These are phyloP conservation scores for Pyrrhoderma noxium DNA, from an alignment of 1,284 basidiomycete genomes.

Conservation along the genomic window DNA sequence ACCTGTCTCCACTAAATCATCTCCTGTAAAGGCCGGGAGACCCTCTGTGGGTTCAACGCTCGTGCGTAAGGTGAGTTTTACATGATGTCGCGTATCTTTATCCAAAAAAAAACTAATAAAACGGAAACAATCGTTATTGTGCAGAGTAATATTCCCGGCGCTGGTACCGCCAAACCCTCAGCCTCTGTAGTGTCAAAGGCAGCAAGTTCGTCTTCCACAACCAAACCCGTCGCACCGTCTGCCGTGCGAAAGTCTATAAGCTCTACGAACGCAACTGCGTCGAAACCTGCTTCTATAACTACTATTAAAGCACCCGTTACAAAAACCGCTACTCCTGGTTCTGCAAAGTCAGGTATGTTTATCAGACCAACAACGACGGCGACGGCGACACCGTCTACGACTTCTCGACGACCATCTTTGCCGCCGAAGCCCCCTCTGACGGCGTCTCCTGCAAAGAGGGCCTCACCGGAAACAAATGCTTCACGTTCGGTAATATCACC, in stretches of 20 bases:
- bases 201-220: constrained; percentile 26
- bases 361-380: constrained; percentile 30
- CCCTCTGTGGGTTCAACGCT: constrained; percentile 28
- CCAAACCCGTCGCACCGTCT: constrained; percentile 22
- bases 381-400: constrained; percentile 24
- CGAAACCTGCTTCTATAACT: constrained; percentile 29
- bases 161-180: constrained; percentile 41
- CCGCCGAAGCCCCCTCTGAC: constrained; percentile 20
- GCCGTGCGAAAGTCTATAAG: constrained; percentile 44
- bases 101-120: neutral
- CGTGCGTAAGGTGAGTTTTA: constrained; percentile 53
- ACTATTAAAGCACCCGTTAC: constrained; percentile 30
- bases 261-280: constrained; percentile 30
- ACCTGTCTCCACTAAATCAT: constrained; percentile 13
- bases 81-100: constrained; percentile 21
- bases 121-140: too few relatives aligned
- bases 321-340: constrained; percentile 38
- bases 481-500: constrained; percentile 41
- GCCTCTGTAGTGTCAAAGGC: constrained; percentile 33
- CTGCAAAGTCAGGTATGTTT: constrained; percentile 30
- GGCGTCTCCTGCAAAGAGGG: constrained; percentile 22
- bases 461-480: constrained; percentile 29
- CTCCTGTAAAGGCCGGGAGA: constrained; percentile 17
- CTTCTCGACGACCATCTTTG: constrained; percentile 12
- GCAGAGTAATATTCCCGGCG: too few relatives aligned